A percentile compares a stretch with the other conserved stretches of the same genome.
Evolutionary conservation across 1,139 yeast genomes (phyloP).

Genomic region (Geotrichum aggregatum): DNA sequence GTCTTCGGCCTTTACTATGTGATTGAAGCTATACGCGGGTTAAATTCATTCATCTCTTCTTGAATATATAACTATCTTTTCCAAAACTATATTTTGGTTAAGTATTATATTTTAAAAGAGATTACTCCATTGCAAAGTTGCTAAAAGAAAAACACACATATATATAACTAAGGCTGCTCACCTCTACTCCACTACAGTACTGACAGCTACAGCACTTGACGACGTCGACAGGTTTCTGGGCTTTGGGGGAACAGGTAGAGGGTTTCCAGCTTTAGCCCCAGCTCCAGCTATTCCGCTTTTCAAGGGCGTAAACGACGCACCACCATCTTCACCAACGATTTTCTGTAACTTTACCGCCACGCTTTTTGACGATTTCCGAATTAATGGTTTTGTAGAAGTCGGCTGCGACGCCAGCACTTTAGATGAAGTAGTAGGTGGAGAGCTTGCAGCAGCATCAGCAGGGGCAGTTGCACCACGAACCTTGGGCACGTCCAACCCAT

Average conservation of each 20-base stretch:
- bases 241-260: constrained; percentile 17
- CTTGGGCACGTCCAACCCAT: constrained; percentile 3
- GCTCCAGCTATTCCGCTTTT: not conserved
- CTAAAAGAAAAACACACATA: too few relatives aligned
- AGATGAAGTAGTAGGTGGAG: not conserved
- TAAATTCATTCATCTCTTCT: too few relatives aligned
- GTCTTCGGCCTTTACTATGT: too few relatives aligned
- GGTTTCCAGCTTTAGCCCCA: constrained; percentile 5
- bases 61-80: too few relatives aligned
- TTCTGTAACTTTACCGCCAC: constrained; percentile 3
- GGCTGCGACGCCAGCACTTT: not conserved
- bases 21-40: too few relatives aligned
- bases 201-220: not conserved
- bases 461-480: not conserved
- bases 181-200: not conserved
- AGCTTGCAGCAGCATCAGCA: not conserved
- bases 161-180: not conserved
- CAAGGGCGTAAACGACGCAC: not conserved
- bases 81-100: too few relatives aligned
- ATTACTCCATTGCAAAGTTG: too few relatives aligned
- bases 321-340: not conserved
- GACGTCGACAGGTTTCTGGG: too few relatives aligned
- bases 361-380: constrained; percentile 5
- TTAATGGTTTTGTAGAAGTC: constrained; percentile 4
- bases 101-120: too few relatives aligned